Base-by-base conservation (phyloP, 2,329 filamentous ascomycete genomes). In the Trichophyton verrucosum region DNA sequence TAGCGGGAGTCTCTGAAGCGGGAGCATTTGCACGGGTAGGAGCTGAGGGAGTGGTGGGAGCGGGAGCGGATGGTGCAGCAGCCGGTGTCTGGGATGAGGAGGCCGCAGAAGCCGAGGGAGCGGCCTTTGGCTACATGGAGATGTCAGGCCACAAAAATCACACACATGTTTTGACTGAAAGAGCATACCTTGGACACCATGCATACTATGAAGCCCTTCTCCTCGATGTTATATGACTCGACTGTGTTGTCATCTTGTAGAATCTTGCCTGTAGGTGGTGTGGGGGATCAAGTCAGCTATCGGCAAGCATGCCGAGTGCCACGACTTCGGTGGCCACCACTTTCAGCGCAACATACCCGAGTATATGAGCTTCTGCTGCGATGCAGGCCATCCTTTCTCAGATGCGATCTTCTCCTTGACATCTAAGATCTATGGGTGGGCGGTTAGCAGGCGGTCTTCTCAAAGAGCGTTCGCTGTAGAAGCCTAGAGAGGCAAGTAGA, bases 191-290 rank as follows among this genome's bases (percentile, higher is more conserved):
- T 97, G 73, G 89, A 90, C 69, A 95, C 86, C 86, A 99, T 96
- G 79, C 94, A 99, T 63, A 99, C 94, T 70, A 99, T 91, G 74
- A 97, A 99, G 42, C 94, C 94, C 82, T 97, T 99, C 82, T 97
- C 94, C 77, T 99, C 92, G 65, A 99, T 97, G 77, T 90, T 96
- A 80, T 97, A 97, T 46, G 89, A 91, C 75, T 91, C 90, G 68
- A 99, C 88, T 1, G 91, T 96, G 72, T 96, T 94, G 64, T 91
- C 90, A 87, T 99, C 92, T 77, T 96, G 92, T 66, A 99, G 80
- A 69, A 99, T 97, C 81, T 99, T 99, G 79, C 94, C 91, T 96
- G 68, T 61, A 58, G 49, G 62, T 53, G 46, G 59, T 64, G 57
- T 20, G 56, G 59, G 44, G 42, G 24, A 2, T 27, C 11, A 27